Evolutionary conservation across 2,329 filamentous ascomycete species (phyloP).

Genomic region (Lachnum nothofagi): DNA sequence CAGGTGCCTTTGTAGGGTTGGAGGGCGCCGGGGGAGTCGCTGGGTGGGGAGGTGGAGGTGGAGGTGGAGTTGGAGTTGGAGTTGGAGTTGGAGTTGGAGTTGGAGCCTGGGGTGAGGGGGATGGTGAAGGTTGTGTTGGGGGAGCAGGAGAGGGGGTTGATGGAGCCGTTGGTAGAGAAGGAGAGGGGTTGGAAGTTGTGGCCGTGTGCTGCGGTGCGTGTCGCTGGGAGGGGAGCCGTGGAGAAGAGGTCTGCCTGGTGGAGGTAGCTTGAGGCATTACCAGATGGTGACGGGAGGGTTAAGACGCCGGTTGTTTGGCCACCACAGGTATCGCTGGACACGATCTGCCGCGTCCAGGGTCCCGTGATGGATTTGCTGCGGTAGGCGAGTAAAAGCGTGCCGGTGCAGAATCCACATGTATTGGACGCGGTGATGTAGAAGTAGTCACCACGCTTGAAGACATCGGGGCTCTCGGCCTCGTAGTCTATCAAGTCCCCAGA

Average conservation of each 20-base stretch:
- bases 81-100: neutral
- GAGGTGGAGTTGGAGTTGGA: slow-evolving; percentile 3
- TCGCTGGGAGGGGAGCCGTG: slow-evolving; percentile 19
- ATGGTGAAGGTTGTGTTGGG: slow-evolving; percentile 11
- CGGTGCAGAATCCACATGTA: slow-evolving; percentile 26
- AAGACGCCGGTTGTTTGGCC: slow-evolving; percentile 23
- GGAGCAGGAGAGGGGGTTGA: slow-evolving; percentile 17
- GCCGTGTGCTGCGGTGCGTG: slow-evolving; percentile 18
- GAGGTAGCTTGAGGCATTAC: slow-evolving; percentile 16
- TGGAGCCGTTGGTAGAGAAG: slow-evolving; percentile 18
- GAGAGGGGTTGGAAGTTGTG: slow-evolving; percentile 17
- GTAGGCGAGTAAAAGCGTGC: slow-evolving; percentile 22
- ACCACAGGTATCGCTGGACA: slow-evolving; percentile 23
- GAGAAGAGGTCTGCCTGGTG: slow-evolving; percentile 22
- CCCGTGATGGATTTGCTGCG: slow-evolving; percentile 16
- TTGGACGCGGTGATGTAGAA: slow-evolving; percentile 26
- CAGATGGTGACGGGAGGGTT: slow-evolving; percentile 11
- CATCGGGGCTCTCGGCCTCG: slow-evolving; percentile 23
- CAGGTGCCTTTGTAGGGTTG: slow-evolving; percentile 11
- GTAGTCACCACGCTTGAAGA: slow-evolving; percentile 24
- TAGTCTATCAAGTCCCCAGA: slow-evolving; percentile 20
- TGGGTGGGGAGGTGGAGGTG: slow-evolving; percentile 9
- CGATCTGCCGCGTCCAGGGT: slow-evolving; percentile 24
- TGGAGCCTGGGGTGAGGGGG: slow-evolving; percentile 6
- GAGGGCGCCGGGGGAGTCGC: slow-evolving; percentile 14